Percentiles rank a stretch among this genome's conserved stretches.
These are phyloP conservation scores for Beauveria sp. DNA, from an alignment of 2,329 filamentous ascomycete species.

Conservation along the genomic window DNA sequence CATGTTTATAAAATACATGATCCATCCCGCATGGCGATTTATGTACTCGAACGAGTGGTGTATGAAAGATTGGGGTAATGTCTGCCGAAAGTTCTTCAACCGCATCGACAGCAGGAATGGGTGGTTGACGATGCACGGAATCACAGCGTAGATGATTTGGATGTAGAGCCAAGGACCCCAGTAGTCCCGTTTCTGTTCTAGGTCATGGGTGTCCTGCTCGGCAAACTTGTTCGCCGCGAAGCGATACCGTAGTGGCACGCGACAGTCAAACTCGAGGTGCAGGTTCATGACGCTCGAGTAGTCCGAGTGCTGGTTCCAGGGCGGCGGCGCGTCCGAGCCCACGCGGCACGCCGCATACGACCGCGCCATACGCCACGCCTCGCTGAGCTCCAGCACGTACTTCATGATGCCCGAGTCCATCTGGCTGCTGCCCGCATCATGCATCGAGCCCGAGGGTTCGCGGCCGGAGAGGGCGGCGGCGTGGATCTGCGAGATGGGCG, in stretches of 20 bases:
- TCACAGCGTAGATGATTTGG: slow-evolving; percentile 45
- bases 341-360: slow-evolving; percentile 38
- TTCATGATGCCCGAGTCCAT: slow-evolving; percentile 33
- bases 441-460: background rate
- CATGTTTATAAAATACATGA: slow-evolving; percentile 42
- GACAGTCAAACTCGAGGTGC: slow-evolving; percentile 45
- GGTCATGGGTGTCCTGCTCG: slow-evolving; percentile 30
- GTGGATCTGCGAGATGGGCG: slow-evolving; percentile 10
- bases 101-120: slow-evolving; percentile 44
- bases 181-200: slow-evolving; percentile 39
- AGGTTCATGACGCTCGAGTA: slow-evolving; percentile 42
- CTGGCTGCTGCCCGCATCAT: slow-evolving; percentile 1
- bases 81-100: slow-evolving; percentile 43
- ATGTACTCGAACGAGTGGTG: slow-evolving; percentile 46
- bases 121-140: slow-evolving; percentile 45
- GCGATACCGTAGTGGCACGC: slow-evolving; percentile 41
- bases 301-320: slow-evolving; percentile 41
- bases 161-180: slow-evolving; percentile 46
- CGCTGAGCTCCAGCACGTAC: slow-evolving; percentile 35
- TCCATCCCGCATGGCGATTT: slow-evolving; percentile 43
- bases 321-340: slow-evolving; percentile 29
- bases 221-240: slow-evolving; percentile 41
- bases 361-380: slow-evolving; percentile 39
- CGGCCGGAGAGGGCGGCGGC: slow-evolving; percentile 5
- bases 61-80: slow-evolving; percentile 46